phyloP scores from a whole-genome alignment of 768 basidiomycete genomes.

The Pluteus cervinus region DNA sequence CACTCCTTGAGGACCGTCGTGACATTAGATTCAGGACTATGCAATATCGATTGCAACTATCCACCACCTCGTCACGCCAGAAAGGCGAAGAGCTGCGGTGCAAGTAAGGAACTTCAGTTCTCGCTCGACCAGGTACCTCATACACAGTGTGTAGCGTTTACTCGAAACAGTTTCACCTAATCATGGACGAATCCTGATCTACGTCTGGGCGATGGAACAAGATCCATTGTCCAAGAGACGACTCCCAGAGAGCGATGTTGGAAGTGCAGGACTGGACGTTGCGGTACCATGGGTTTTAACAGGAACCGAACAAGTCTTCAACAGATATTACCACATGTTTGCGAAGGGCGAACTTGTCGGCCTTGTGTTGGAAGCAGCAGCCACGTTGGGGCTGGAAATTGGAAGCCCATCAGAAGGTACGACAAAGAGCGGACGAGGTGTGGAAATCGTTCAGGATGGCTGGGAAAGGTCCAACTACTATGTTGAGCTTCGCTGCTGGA shows the following conservation, averaged over 20 bases:
- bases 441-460: constrained; percentile 66
- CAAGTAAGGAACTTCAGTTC: constrained; percentile 39
- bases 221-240: constrained; percentile 75
- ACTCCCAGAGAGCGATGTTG: constrained; percentile 35
- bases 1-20: background rate
- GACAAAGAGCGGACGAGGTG: constrained; percentile 30
- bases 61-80: constrained; percentile 84
- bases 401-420: constrained; percentile 23
- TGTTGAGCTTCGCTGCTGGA: constrained; percentile 69
- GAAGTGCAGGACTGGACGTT: constrained; percentile 63
- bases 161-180: constrained; percentile 56
- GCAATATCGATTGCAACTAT: constrained; percentile 97
- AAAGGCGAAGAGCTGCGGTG: constrained; percentile 66
- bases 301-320: constrained; percentile 43
- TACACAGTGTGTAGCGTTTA: constrained; percentile 39
- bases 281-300: constrained; percentile 85
- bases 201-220: constrained; percentile 97
- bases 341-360: constrained; percentile 65
- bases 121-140: background rate
- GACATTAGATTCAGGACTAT: constrained; percentile 60
- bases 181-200: constrained; percentile 81
- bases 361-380: constrained; percentile 60
- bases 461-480: constrained; percentile 92
- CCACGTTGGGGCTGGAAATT: constrained; percentile 47
- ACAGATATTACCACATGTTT: constrained; percentile 98